Evolutionary conservation across 2,329 filamentous ascomycete species (phyloP), one percentile per base, ranked within the genome.

Genomic region (Truncatella angustata): DNA sequence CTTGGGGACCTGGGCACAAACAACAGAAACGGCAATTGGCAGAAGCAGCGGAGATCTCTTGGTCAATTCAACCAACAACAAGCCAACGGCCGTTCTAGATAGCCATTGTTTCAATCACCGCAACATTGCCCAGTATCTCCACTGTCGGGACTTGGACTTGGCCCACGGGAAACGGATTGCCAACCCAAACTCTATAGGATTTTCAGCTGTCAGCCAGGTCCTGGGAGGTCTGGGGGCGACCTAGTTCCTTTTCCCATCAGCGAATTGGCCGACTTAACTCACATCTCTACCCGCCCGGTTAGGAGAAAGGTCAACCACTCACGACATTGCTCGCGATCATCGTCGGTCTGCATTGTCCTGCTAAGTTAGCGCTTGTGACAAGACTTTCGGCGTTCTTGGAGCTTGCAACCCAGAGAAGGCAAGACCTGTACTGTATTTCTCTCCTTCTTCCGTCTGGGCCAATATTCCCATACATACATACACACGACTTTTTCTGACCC

Each of bases 211-310:
- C 39, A 49, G 44, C 53, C 44, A 32, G 52, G 55, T 42, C 53
- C 36, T 35, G 46, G 37, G 44, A 39, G 42, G 52, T 55, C 52
- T 56, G 55, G 40, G 46, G 37, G 44, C 45, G 42, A 53, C 56
- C 52, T 56, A 56, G 54, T 47, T 55, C 14, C 45, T 52, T 55
- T 58, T 53, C 57, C 64, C 62, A 63, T 64, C 61, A 63, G 64
- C 68, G 66, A 68, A 69, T 70, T 69, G 65, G 58, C 61, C 63
- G 62, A 60, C 57, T 58, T 57, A 58, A 60, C 57, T 63, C 49
- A 60, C 60, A 59, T 62, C 58, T 60, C 58, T 65, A 68, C 68
- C 65, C 66, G 67, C 66, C 66, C 63, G 61, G 56, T 52, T 52
- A 35, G 35, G 37, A 63, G 60, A 54, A 55, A 57, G 63, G 60